Percentiles rank a stretch among this genome's conserved stretches.
phyloP scores from a whole-genome alignment of 257 asterid species.

The Thymus quinquecostatus region DNA sequence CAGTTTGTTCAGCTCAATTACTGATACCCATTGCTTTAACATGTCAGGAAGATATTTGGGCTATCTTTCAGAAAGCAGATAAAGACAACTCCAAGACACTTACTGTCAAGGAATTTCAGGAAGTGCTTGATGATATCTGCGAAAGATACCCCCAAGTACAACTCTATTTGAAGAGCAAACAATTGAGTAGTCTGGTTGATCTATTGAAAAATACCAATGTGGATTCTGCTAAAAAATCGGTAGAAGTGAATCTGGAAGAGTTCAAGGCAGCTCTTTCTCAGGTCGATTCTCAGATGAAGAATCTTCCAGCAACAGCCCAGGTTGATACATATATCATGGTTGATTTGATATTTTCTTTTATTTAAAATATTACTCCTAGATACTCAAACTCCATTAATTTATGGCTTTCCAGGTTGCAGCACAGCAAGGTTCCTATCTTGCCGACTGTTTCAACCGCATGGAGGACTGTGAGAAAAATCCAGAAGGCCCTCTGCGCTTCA shows the following conservation, averaged over 20 bases:
- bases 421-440: constrained; percentile 94
- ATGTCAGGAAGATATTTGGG: constrained; percentile 79
- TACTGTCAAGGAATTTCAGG: constrained; percentile 85
- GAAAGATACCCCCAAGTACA: constrained; percentile 92
- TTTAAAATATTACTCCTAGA: background rate
- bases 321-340: constrained; percentile 37
- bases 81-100: constrained; percentile 90
- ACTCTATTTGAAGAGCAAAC: constrained; percentile 67
- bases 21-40: constrained; percentile 11
- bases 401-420: constrained; percentile 79
- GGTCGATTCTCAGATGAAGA: constrained; percentile 91
- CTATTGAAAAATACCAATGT: constrained; percentile 67
- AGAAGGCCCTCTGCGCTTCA: constrained; percentile 91
- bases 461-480: constrained; percentile 80
- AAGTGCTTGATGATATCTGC: constrained; percentile 76
- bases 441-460: constrained; percentile 94
- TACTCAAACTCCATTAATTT: constrained; percentile 12
- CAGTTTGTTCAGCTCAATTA: constrained; percentile 12
- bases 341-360: background rate
- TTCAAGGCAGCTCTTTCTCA: constrained; percentile 83
- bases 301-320: constrained; percentile 99
- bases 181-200: constrained; percentile 66
- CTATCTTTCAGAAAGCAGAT: constrained; percentile 85
- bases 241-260: constrained; percentile 83
- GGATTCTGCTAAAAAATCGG: constrained; percentile 58